Evolutionary conservation across 208 protist genomes (phyloP), one percentile per base, ranked within the genome.

Genomic region (Crithidia thermophila): DNA sequence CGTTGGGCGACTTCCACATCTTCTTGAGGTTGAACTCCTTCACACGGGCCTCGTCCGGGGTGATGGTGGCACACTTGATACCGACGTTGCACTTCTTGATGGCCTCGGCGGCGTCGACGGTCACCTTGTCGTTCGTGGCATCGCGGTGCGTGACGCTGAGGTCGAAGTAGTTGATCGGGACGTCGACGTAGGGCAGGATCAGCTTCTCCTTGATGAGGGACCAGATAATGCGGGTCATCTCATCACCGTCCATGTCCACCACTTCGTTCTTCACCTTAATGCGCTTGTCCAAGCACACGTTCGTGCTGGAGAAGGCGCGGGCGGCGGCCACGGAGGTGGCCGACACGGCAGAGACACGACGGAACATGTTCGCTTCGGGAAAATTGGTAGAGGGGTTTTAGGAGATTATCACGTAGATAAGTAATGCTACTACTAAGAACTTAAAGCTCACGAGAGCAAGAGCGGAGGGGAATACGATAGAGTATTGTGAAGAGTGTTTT

Each of bases 31-130:
- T 85, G 76, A 98, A 99, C 81, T 99, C 98, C 80, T 97, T 85
- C 43, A 99, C 98, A 45, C 98, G 88, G 11, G 81, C 91, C 87
- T 99, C 97, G 68, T 99, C 97, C 34, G 98, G 98, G 33, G 98
- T 99, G 73, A 99, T 99, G 33, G 98, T 99, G 45, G 98, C 98
- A 73, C 98, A 99, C 80, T 99, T 99, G 73, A 99, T 98, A 61
- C 97, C 98, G 13, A 99, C 97, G 62, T 98, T 98, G 72, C 85
- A 85, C 62, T 79, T 68, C 71, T 94, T 83, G 68, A 99, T 97
- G 14, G 98, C 98, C 53, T 98, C 77, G 18, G 98, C 98, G 31
- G 93, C 78, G 58, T 99, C 95, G 27, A 98, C 82, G 13, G 98
- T 99, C 36, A 99, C 89, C 79, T 98, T 86, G 85, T 99, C 98